These are phyloP conservation scores for Diplodia sapinea DNA, from an alignment of 2,329 filamentous ascomycete genomes.

Conservation along the genomic window DNA sequence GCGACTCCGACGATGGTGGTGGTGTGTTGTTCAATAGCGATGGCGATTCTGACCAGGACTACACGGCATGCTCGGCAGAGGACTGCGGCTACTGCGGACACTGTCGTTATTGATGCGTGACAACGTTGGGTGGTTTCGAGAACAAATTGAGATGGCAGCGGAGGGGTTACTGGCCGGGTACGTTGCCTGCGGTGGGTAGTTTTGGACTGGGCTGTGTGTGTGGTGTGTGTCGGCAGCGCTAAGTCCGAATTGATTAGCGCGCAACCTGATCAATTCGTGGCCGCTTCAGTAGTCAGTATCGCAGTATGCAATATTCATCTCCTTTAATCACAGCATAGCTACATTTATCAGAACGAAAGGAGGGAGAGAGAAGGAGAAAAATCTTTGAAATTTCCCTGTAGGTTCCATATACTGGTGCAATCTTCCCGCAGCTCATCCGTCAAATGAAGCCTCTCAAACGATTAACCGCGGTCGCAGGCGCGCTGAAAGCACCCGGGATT, in stretches of 20 bases:
- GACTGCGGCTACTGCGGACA: slow-evolving; percentile 48
- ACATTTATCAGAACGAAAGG: too few species aligned
- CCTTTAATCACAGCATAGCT: too few species aligned
- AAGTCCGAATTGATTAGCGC: background rate
- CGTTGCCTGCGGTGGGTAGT: background rate
- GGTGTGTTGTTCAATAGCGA: slow-evolving; percentile 35
- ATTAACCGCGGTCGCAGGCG: too few species aligned
- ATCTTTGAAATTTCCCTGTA: too few species aligned
- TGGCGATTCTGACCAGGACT: slow-evolving; percentile 40
- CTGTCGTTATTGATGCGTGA: slow-evolving; percentile 35
- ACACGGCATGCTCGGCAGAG: slow-evolving; percentile 45
- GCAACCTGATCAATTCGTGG: background rate
- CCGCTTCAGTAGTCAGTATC: too few species aligned
- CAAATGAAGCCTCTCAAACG: too few species aligned
- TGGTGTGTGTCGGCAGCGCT: background rate
- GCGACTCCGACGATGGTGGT: slow-evolving; percentile 25
- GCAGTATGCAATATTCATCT: too few species aligned
- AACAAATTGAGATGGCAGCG: background rate
- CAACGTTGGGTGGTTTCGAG: background rate
- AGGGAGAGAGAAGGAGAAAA: too few species aligned
- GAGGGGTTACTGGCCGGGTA: background rate
- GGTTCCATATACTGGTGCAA: too few species aligned
- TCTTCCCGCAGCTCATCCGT: too few species aligned
- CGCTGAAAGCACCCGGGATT: too few species aligned
- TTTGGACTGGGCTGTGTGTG: background rate